phyloP scores from a whole-genome alignment of 140 eudicot genomes.

The Anethum foeniculum region DNA sequence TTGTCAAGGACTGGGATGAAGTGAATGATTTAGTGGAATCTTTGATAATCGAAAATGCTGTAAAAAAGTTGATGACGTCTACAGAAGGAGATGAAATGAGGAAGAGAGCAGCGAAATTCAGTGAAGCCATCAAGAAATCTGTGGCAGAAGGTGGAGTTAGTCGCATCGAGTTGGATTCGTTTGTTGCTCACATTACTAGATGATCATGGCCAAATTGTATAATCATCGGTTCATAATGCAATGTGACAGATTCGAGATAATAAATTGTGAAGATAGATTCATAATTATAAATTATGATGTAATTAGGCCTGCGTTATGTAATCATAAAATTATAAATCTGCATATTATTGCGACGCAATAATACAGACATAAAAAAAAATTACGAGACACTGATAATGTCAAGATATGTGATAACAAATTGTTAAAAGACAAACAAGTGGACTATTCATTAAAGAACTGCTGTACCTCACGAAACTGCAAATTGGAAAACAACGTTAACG shows the following conservation, averaged over 20 bases:
- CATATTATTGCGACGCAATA: too few species aligned
- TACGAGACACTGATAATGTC: too few species aligned
- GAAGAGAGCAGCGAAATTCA: conserved; percentile 34
- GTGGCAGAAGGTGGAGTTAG: conserved; percentile 29
- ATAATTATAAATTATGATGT: background rate
- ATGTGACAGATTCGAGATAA: background rate
- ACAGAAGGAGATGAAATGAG: conserved; percentile 33
- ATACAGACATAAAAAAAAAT: too few species aligned
- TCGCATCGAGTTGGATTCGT: conserved; percentile 29
- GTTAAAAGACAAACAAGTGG: too few species aligned
- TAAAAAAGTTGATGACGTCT: conserved; percentile 30
- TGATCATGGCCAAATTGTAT: background rate
- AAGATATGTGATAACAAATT: too few species aligned
- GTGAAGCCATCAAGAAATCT: conserved; percentile 25
- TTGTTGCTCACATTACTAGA: conserved; percentile 23
- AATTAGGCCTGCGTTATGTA: background rate
- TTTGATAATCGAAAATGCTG: conserved; percentile 3
- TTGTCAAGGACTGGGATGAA: conserved; percentile 30
- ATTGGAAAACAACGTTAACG: too few species aligned
- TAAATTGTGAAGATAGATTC: background rate
- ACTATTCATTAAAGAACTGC: too few species aligned
- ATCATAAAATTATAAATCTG: too few species aligned
- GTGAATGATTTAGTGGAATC: conserved; percentile 25
- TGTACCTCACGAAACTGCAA: too few species aligned
- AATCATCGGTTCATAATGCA: background rate